phyloP scores from a whole-genome alignment of 2,329 filamentous ascomycete genomes.

The Venturia effusa region DNA sequence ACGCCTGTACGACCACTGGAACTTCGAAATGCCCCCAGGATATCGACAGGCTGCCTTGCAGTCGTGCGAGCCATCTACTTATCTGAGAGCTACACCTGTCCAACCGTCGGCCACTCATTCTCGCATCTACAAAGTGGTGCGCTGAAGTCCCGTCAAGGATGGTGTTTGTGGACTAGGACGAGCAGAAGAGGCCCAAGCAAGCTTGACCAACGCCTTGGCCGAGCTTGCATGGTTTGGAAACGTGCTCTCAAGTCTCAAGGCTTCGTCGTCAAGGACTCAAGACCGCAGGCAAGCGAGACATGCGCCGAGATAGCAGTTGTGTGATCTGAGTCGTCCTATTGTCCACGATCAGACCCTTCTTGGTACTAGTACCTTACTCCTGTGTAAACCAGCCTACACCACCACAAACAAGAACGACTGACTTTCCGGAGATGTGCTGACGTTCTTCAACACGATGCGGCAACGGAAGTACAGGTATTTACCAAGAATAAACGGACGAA shows the following conservation, averaged over 20 bases:
- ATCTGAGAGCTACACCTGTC: background rate
- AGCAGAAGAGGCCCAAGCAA: background rate
- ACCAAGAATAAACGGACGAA: background rate
- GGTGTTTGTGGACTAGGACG: background rate
- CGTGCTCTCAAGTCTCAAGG: background rate
- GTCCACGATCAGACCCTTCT: background rate
- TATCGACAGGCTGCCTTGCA: background rate
- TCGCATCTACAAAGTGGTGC: background rate
- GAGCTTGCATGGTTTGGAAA: too few relatives aligned
- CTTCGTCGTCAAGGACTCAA: background rate
- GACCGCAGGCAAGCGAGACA: background rate
- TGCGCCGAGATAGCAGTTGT: too few relatives aligned
- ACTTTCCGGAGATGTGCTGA: too few relatives aligned
- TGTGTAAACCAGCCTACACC: too few relatives aligned
- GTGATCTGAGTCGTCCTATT: background rate
- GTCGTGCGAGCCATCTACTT: background rate
- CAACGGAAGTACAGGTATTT: background rate
- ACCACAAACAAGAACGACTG: too few relatives aligned
- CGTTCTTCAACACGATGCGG: too few relatives aligned
- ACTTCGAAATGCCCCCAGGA: background rate
- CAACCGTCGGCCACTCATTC: background rate
- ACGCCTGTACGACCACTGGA: background rate
- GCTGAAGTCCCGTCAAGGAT: too few relatives aligned
- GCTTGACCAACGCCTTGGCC: background rate
- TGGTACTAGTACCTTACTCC: too few relatives aligned